These are phyloP conservation scores for Myxozyma mucilagina DNA, from an alignment of 805 yeast genomes.

Conservation along the genomic window DNA sequence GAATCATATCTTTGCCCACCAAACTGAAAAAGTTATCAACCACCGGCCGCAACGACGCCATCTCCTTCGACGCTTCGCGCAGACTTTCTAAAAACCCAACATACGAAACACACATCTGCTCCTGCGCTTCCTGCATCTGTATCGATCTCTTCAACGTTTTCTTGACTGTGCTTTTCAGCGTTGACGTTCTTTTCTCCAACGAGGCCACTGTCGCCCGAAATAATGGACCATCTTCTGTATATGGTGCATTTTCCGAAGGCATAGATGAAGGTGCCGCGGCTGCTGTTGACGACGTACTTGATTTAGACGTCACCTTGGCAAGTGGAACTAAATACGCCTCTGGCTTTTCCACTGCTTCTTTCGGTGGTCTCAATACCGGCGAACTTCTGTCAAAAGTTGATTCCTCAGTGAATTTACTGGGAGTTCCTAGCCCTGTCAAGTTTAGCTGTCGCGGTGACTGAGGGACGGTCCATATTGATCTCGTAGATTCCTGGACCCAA, in stretches of 20 bases:
- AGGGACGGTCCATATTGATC: conserved; percentile 14
- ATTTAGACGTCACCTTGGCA: neutral
- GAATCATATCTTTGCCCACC: conserved; percentile 25
- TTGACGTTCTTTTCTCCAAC: conserved; percentile 43
- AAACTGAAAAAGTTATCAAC: conserved; percentile 39
- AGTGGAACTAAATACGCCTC: conserved; percentile 3
- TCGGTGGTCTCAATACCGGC: neutral
- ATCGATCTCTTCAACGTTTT: conserved; percentile 43
- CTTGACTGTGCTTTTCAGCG: conserved; percentile 41
- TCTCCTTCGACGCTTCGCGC: conserved; percentile 39
- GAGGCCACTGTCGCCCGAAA: conserved; percentile 45
- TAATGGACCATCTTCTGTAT: conserved; percentile 49
- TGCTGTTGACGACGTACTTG: neutral
- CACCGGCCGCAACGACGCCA: conserved; percentile 39
- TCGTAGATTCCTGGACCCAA: conserved; percentile 38
- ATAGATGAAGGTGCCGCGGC: neutral
- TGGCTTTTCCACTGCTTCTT: neutral
- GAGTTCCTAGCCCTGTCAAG: neutral
- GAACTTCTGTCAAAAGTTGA: neutral
- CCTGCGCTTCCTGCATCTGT: conserved; percentile 40
- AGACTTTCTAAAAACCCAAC: conserved; percentile 38
- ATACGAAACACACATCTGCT: conserved; percentile 15
- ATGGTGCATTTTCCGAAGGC: conserved; percentile 32
- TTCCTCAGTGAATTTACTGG: neutral
- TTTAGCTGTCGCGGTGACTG: conserved; percentile 9